Conservation (phyloP, 2,329 filamentous ascomycete genomes). For the Fusarium temperatum region DNA sequence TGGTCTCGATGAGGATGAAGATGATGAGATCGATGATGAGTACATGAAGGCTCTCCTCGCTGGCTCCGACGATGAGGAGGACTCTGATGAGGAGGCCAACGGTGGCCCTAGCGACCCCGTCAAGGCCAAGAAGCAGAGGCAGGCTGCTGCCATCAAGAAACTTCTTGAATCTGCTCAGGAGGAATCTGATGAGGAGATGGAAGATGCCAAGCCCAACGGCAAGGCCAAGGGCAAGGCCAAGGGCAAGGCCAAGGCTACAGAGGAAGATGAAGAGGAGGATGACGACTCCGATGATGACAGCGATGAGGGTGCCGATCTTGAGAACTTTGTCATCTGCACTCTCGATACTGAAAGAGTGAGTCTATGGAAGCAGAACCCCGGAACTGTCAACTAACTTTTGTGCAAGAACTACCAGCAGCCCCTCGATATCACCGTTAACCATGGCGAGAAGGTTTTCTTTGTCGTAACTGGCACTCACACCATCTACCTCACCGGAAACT, state of each 20-base stretch:
- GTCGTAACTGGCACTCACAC: conserved; percentile 89
- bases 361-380: neutral
- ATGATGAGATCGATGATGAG: conserved; percentile 74
- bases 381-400: conserved; percentile 39
- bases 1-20: conserved; percentile 65
- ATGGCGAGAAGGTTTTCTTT: conserved; percentile 93
- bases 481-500: conserved; percentile 95
- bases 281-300: conserved; percentile 72
- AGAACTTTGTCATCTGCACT: conserved; percentile 95
- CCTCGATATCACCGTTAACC: conserved; percentile 89
- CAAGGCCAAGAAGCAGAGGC: conserved; percentile 88
- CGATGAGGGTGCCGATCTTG: conserved; percentile 72
- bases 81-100: conserved; percentile 72
- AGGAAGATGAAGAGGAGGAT: conserved; percentile 66
- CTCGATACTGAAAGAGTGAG: conserved; percentile 90
- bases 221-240: conserved; percentile 77
- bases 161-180: conserved; percentile 74
- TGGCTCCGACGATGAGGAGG: conserved; percentile 58
- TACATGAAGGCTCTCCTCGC: conserved; percentile 66
- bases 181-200: conserved; percentile 77
- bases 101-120: conserved; percentile 90
- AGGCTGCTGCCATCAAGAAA: conserved; percentile 79
- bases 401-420: conserved; percentile 90
- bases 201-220: conserved; percentile 70
- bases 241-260: conserved; percentile 73